phyloP scores from a whole-genome alignment of 495 filamentous ascomycete species.

The Cercophora sp. region DNA sequence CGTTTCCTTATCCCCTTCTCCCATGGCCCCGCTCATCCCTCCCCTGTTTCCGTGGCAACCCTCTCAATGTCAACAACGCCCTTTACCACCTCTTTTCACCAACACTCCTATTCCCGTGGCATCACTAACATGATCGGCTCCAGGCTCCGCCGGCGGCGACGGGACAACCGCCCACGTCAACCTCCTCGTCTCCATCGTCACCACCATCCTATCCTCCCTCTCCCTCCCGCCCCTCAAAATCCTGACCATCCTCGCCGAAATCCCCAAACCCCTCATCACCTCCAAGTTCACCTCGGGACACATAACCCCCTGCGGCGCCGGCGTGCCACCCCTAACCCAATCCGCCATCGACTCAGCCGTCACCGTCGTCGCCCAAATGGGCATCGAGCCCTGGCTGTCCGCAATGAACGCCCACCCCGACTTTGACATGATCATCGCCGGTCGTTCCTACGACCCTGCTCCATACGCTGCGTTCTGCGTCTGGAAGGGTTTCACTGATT shows the following conservation, averaged over 20 bases:
- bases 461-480: constrained; percentile 44
- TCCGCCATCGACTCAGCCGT: constrained; percentile 33
- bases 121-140: too few relatives aligned
- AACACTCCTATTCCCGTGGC: too few relatives aligned
- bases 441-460: constrained; percentile 47
- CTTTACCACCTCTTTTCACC: too few relatives aligned
- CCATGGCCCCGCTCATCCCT: too few relatives aligned
- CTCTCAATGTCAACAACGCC: too few relatives aligned
- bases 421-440: constrained; percentile 44
- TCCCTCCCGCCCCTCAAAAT: constrained; percentile 38
- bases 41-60: too few relatives aligned
- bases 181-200: constrained; percentile 36
- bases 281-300: constrained; percentile 21
- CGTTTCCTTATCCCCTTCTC: too few relatives aligned
- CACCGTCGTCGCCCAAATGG: constrained; percentile 35
- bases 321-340: constrained; percentile 37
- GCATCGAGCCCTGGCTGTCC: constrained; percentile 35
- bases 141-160: constrained; percentile 45
- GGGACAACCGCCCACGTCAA: constrained; percentile 43
- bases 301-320: constrained; percentile 24
- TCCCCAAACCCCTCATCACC: constrained; percentile 30
- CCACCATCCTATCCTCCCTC: constrained; percentile 24
- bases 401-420: constrained; percentile 39
- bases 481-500: constrained; percentile 8
- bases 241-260: constrained; percentile 35